Evolutionary conservation across 805 yeast species (phyloP), one percentile per base, ranked within the genome.

Genomic region (Phaffomyces opuntiae): DNA sequence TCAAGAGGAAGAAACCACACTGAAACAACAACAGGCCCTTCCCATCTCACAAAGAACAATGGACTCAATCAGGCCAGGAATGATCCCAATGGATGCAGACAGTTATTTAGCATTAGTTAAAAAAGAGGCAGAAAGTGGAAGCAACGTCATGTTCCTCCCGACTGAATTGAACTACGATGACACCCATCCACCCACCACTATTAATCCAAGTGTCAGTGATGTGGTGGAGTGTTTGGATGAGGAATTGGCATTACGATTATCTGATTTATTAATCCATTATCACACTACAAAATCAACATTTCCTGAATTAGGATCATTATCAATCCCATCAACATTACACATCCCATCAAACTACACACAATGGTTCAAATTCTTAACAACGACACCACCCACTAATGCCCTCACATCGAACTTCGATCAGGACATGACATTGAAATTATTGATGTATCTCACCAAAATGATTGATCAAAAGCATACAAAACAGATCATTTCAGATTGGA

Each of bases 31-130:
- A 37, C 43, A 50, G 32, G 63, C 60, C 5, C 44, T 59, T 2
- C 63, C 63, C 1, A 38, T 59, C 5, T 38, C 57, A 1, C 38
- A 41, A 24, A 51, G 49, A 19, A 46, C 49, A 13, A 36, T 53
- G 2, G 48, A 49, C 16, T 41, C 42, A 1, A 44, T 57, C 13
- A 49, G 44, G 5, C 46, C 50, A 8, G 44, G 47, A 27, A 54
- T 57, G 0, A 36, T 53, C 7, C 59, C 63, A 1, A 33, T 36
- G 3, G 59, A 59, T 42, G 63, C 54, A 9, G 57, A 56, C 40
- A 53, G 52, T 1, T 59, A 59, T 43, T 36, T 59, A 24, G 62
- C 63, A 5, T 44, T 57, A 42, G 63, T 57, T 16, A 49, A 59
- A 31, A 44, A 45, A 40, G 50, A 53, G 25, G 52, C 55, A 16